Evolutionary conservation across 75 land plant genomes (phyloP), one percentile per base, ranked within the genome.

Genomic region (Adiantum capillusveneris): DNA sequence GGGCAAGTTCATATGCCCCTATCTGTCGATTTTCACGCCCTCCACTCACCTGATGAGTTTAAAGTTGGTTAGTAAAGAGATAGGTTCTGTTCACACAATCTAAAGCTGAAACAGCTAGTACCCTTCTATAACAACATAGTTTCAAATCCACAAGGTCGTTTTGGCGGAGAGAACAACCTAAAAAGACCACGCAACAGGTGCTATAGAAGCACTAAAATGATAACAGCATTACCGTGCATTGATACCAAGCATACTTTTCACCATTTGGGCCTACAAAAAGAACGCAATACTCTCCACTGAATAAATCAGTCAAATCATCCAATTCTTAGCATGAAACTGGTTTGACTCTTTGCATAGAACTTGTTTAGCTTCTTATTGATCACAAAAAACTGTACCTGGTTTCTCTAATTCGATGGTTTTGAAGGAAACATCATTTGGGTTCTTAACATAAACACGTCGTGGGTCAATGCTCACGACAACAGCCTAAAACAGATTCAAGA

Each of bases 391-490:
- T 18, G 29, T 69, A 84, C 97, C 94, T 70, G 87, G 87, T 31
- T 65, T 68, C 37, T 61, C 65, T 0, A 76, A 65, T 72, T 76
- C 75, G 27, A 90, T 56, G 5, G 82, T 60, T 64, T 84, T 84
- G 66, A 73, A 84, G 22, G 79, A 69, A 30, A 90, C 84, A 62
- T 90, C 84, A 59, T 73, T 62, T 37, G 88, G 86, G 62, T 56
- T 70, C 11, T 66, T 82, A 28, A 95, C 56, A 44, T 86, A 95
- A 6, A 90, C 81, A 63, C 88, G 75, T 22, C 88, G 81, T 53
- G 99, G 99, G 78, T 95, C 99, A 65, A 95, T 95, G 67, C 99
- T 95, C 46, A 95, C 99, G 59, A 95, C 97, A 26, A 95, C 99
- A 53, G 98, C 98, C 98, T 94, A 62, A 36, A 48, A n/a, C n/a